Percentiles rank a stretch among this genome's conserved stretches.
Evolutionary conservation across 805 yeast species (phyloP).

Genomic region (Ogataea siamensis): DNA sequence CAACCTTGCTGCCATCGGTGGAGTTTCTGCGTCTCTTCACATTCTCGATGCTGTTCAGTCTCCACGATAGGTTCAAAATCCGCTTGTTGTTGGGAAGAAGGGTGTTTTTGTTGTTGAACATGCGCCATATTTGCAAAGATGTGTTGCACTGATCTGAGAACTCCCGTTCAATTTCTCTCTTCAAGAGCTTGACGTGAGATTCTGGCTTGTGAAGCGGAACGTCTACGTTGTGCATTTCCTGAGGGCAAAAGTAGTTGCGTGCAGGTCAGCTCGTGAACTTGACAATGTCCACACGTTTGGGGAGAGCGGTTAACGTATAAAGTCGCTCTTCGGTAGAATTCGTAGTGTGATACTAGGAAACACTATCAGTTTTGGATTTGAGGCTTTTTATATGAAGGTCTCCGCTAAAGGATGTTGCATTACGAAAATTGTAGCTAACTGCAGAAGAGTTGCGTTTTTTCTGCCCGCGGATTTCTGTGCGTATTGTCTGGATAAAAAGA

Average conservation of each 20-base stretch:
- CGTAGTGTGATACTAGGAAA: too few relatives aligned
- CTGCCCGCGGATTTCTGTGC: constrained; percentile 10
- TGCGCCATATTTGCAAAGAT: constrained; percentile 36
- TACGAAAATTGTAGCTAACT: neutral
- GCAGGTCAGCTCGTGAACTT: neutral
- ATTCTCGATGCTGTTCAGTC: constrained; percentile 33
- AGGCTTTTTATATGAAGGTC: constrained; percentile 11
- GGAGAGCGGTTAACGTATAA: too few relatives aligned
- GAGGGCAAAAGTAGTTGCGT: neutral
- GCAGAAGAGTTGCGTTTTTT: constrained; percentile 3
- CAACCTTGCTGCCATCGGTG: constrained; percentile 1
- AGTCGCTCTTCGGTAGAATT: too few relatives aligned
- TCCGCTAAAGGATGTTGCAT: constrained; percentile 1
- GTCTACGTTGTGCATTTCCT: constrained; percentile 6
- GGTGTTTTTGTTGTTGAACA: constrained; percentile 36
- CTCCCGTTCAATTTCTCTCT: constrained; percentile 32
- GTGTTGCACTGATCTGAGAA: constrained; percentile 26
- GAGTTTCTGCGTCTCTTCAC: constrained; percentile 23
- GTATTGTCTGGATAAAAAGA: neutral
- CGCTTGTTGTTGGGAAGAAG: constrained; percentile 35
- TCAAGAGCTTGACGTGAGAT: constrained; percentile 24
- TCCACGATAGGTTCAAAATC: constrained; percentile 37
- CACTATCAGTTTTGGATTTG: constrained; percentile 4
- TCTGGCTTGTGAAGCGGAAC: constrained; percentile 9
- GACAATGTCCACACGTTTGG: neutral